Conservation (phyloP, 108 stramenopile genomes). For the Pseudonitzschia delicatissima region DNA sequence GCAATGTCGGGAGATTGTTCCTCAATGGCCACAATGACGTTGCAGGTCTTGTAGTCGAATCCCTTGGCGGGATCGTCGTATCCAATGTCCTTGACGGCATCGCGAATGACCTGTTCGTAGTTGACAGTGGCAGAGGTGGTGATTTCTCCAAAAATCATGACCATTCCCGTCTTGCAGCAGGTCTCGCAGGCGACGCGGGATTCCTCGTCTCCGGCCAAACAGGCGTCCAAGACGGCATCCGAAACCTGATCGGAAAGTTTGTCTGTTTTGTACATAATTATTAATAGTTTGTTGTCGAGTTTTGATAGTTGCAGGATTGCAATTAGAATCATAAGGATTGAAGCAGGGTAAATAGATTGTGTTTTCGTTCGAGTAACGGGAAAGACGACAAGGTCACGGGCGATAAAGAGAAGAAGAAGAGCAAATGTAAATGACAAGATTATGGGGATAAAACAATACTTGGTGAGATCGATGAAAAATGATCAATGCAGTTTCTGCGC, state of each 20-base stretch:
- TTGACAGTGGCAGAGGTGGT: slow-evolving; percentile 94
- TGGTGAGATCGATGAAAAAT: too few species aligned
- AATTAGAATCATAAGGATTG: neutral
- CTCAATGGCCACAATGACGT: slow-evolving; percentile 96
- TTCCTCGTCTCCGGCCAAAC: slow-evolving; percentile 86
- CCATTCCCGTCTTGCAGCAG: slow-evolving; percentile 96
- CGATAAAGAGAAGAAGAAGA: neutral
- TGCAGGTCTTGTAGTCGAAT: slow-evolving; percentile 96
- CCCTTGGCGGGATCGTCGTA: slow-evolving; percentile 96
- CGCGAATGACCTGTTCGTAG: slow-evolving; percentile 97
- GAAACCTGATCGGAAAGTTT: slow-evolving; percentile 97
- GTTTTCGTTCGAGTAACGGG: neutral
- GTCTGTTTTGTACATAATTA: slow-evolving; percentile 45
- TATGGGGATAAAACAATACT: too few species aligned
- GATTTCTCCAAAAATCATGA: slow-evolving; percentile 98
- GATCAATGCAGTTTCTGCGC: too few species aligned
- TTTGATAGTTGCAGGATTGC: neutral
- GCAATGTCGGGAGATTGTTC: slow-evolving; percentile 98
- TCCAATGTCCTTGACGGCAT: slow-evolving; percentile 94
- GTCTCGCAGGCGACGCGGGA: slow-evolving; percentile 97
- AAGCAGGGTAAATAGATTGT: neutral
- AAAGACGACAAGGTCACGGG: neutral
- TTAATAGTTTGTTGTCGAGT: neutral
- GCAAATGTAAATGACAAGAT: too few species aligned
- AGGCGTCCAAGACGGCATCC: slow-evolving; percentile 96